Conservation (phyloP, 352 stramenopile genomes). For the Blastocystis sp. region DNA sequence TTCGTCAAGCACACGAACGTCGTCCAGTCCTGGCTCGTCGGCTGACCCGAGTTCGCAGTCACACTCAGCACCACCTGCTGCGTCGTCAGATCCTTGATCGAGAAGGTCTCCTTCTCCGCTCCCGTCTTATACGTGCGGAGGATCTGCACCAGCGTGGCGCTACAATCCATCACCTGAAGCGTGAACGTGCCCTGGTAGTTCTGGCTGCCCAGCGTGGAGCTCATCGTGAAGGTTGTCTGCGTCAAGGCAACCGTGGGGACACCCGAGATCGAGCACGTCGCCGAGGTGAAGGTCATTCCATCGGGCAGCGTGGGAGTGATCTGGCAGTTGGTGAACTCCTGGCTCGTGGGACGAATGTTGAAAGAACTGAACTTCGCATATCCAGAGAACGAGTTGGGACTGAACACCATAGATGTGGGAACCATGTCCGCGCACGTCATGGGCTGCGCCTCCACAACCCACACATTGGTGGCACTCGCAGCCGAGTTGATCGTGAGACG, state of each 20-base stretch:
- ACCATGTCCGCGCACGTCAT: background rate
- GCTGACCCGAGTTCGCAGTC: too few relatives aligned
- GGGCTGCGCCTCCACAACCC: background rate
- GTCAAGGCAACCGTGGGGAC: background rate
- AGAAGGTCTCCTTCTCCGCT: constrained; percentile 8
- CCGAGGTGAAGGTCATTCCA: background rate
- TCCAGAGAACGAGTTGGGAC: background rate
- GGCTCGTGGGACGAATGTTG: constrained; percentile 5
- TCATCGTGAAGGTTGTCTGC: constrained; percentile 12
- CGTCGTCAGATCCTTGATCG: constrained; percentile 5
- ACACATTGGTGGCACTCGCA: too few relatives aligned
- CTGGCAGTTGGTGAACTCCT: constrained; percentile 10
- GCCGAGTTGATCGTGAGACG: background rate
- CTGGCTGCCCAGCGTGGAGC: background rate
- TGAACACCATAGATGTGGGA: background rate
- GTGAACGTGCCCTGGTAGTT: background rate
- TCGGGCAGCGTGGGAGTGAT: background rate
- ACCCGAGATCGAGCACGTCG: constrained; percentile 20
- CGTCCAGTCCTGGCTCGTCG: background rate
- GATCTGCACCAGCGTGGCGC: constrained; percentile 14
- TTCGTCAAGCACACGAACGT: background rate
- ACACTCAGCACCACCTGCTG: too few relatives aligned
- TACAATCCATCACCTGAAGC: constrained; percentile 31
- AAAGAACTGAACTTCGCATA: background rate
- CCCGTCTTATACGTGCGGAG: background rate